Base-by-base conservation (phyloP, 2,329 filamentous ascomycete species). In the Sarocladium kiliense region DNA sequence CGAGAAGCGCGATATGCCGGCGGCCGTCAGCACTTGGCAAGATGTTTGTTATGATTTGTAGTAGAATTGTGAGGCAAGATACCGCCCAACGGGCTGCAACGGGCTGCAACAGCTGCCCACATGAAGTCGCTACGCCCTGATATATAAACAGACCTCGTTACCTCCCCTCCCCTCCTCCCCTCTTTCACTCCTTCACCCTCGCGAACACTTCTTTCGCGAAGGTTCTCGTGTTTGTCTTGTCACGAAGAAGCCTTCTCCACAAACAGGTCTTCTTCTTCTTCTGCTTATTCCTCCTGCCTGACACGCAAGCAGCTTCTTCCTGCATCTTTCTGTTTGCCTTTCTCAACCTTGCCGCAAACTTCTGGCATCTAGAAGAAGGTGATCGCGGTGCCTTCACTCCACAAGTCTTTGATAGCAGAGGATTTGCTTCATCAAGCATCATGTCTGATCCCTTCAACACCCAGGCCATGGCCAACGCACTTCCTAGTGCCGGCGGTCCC, bases 361-460 rank as follows among this genome's bases (percentile, higher is more conserved):
- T n/a, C n/a, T n/a, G n/a, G n/a, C n/a, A n/a, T n/a, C n/a, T n/a
- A n/a, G n/a, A n/a, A n/a, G n/a, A n/a, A n/a, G n/a, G n/a, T n/a
- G n/a, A n/a, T n/a, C n/a, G n/a, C n/a, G n/a, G n/a, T n/a, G n/a
- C n/a, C n/a, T n/a, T n/a, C n/a, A n/a, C n/a, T n/a, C n/a, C n/a
- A n/a, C n/a, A n/a, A n/a, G n/a, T n/a, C n/a, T n/a, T n/a, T n/a
- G n/a, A n/a, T n/a, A n/a, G n/a, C n/a, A n/a, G n/a, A n/a, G n/a
- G n/a, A n/a, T n/a, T n/a, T n/a, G n/a, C n/a, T n/a, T n/a, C n/a
- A 32, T 6, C 30, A 32, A 12, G 30, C 12, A 44, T 23, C 19
- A 44, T 47, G 44, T 11, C 44, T n/a, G 44, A 47, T 27, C 25
- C 44, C 12, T 51, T 34, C 27, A 51, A 51, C 32, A 37, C 47